Conservation (phyloP, 257 asterid genomes). For the Primulina huaijiensis region DNA sequence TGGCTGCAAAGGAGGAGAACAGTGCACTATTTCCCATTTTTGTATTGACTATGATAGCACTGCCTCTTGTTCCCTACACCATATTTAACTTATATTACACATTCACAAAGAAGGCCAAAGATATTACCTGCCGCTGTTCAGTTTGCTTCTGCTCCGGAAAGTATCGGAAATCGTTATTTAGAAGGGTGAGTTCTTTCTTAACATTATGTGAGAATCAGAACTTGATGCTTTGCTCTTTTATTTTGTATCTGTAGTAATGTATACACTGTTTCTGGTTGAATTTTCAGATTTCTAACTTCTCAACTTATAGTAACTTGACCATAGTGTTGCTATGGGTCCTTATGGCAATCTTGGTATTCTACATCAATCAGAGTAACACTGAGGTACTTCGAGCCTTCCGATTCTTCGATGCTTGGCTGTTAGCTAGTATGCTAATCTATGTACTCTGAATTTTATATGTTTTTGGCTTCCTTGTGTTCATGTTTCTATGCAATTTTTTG, state of each 20-base stretch:
- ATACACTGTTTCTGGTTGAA: slow-evolving; percentile 21
- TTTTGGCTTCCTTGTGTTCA: background rate
- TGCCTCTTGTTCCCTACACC: slow-evolving; percentile 95
- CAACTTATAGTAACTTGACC: slow-evolving; percentile 90
- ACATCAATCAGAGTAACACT: slow-evolving; percentile 70
- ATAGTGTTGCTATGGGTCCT: slow-evolving; percentile 87
- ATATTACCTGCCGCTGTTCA: slow-evolving; percentile 76
- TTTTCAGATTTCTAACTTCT: slow-evolving; percentile 87
- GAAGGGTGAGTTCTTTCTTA: slow-evolving; percentile 53
- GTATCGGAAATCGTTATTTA: slow-evolving; percentile 86
- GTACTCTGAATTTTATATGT: slow-evolving; percentile 9
- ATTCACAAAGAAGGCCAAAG: slow-evolving; percentile 55
- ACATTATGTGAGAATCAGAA: background rate
- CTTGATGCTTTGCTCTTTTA: background rate
- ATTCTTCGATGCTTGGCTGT: slow-evolving; percentile 18
- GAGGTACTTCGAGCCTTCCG: slow-evolving; percentile 58
- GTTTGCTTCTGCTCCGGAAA: slow-evolving; percentile 90
- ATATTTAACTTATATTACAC: slow-evolving; percentile 66
- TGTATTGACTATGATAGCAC: slow-evolving; percentile 81
- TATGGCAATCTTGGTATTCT: slow-evolving; percentile 62
- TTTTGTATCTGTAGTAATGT: background rate
- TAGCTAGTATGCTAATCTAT: background rate
- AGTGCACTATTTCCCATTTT: slow-evolving; percentile 90
- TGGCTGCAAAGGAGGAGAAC: slow-evolving; percentile 93
- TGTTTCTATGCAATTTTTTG: background rate